phyloP scores from a whole-genome alignment of 371 early-diverging fungal species.

The Mucor piriformis region DNA sequence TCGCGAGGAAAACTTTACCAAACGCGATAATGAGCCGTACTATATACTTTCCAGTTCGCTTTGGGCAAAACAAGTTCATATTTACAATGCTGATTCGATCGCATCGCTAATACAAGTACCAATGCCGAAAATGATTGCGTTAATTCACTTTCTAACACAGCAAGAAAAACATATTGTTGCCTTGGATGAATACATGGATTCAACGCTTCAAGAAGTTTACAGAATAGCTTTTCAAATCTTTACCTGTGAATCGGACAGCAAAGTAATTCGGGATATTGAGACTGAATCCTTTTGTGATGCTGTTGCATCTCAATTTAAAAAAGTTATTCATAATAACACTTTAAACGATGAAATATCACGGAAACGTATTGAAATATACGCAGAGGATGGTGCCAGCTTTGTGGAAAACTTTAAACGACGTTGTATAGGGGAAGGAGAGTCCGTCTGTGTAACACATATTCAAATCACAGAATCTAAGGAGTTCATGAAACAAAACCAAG shows the following conservation, averaged over 20 bases:
- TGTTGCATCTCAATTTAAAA: conserved; percentile 12
- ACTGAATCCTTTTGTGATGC: conserved; percentile 21
- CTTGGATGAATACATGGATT: conserved; percentile 20
- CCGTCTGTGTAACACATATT: conserved; percentile 20
- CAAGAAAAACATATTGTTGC: conserved; percentile 14
- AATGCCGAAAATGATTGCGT: conserved; percentile 18
- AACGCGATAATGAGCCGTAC: conserved; percentile 19
- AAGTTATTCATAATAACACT: conserved; percentile 17
- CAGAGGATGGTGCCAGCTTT: conserved; percentile 15
- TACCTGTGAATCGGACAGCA: conserved; percentile 15
- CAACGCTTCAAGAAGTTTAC: conserved; percentile 13
- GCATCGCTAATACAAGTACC: conserved; percentile 9
- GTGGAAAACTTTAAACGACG: conserved; percentile 14
- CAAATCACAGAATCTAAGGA: conserved; percentile 14
- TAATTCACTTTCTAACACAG: conserved; percentile 14
- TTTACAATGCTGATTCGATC: conserved; percentile 20
- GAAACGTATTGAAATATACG: conserved; percentile 18
- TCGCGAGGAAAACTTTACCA: conserved; percentile 12
- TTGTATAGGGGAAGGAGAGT: conserved; percentile 11
- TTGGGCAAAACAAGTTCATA: conserved; percentile 22
- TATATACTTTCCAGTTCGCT: conserved; percentile 14
- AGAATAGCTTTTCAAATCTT: conserved; percentile 18
- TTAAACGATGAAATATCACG: conserved; percentile 2
- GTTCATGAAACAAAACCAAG: conserved; percentile 13
- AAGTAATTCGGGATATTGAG: conserved; percentile 16